These are phyloP conservation scores for Raddia guianensis DNA, from an alignment of 176 grass and related monocot genomes.

Conservation along the genomic window DNA sequence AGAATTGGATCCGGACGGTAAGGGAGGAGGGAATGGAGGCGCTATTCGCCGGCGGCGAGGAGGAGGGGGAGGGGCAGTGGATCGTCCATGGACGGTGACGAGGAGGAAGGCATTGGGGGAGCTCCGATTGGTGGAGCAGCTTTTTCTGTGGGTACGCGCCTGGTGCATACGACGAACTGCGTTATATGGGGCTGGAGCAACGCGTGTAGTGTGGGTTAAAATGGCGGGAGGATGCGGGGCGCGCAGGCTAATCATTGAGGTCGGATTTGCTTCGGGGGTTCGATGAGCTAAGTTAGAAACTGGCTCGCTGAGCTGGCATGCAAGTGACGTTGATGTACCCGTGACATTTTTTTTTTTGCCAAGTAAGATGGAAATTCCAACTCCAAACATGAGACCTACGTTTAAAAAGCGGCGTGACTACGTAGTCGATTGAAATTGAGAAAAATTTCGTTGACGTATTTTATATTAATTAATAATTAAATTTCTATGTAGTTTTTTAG, in stretches of 20 bases:
- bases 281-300: conserved; percentile 16
- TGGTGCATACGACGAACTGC: conserved; percentile 40
- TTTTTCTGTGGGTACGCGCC: conserved; percentile 23
- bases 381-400: too few relatives aligned
- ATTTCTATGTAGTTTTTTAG: too few relatives aligned
- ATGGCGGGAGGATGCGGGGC: conserved; percentile 56
- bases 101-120: conserved; percentile 3
- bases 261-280: conserved; percentile 17
- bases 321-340: neutral
- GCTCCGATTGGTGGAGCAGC: conserved; percentile 44
- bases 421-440: too few relatives aligned
- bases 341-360: too few relatives aligned
- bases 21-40: neutral
- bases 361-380: too few relatives aligned
- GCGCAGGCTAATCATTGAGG: conserved; percentile 62
- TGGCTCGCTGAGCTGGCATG: conserved; percentile 31
- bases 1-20: neutral
- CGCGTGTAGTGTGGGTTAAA: conserved; percentile 40
- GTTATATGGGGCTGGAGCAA: neutral
- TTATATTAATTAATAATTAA: too few relatives aligned
- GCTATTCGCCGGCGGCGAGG: conserved; percentile 48
- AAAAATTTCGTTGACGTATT: too few relatives aligned
- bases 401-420: too few relatives aligned
- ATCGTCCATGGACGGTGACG: conserved; percentile 46
- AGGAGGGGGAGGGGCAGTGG: conserved; percentile 25